phyloP scores from a whole-genome alignment of 805 yeast species.

The Monosporozyma aerobia region DNA sequence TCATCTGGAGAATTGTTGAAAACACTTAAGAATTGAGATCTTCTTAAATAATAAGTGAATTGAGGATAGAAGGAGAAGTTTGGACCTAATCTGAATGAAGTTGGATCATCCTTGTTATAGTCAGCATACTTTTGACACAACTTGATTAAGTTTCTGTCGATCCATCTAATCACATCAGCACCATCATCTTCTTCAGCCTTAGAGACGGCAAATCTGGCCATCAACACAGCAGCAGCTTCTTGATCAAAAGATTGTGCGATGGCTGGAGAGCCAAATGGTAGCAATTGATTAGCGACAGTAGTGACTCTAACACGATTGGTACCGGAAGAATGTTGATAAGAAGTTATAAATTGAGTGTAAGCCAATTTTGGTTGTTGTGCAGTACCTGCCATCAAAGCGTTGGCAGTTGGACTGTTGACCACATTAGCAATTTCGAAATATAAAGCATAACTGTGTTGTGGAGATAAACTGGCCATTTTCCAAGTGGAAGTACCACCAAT shows the following conservation, averaged over 20 bases:
- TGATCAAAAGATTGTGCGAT: conserved; percentile 77
- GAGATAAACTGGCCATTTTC: conserved; percentile 76
- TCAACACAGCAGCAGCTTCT: conserved; percentile 93
- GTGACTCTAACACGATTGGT: conserved; percentile 84
- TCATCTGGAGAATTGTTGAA: conserved; percentile 98
- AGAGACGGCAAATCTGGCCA: conserved; percentile 84
- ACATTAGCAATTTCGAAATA: conserved; percentile 69
- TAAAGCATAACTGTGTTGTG: conserved; percentile 79
- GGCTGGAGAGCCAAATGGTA: conserved; percentile 47
- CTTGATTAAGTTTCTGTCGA: conserved; percentile 82
- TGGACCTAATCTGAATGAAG: conserved; percentile 72
- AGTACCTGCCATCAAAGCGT: conserved; percentile 1
- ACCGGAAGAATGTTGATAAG: conserved; percentile 94
- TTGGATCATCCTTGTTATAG: conserved; percentile 77
- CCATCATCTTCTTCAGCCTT: conserved; percentile 79
- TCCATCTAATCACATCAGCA: conserved; percentile 89
- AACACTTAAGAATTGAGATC: conserved; percentile 91
- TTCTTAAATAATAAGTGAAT: conserved; percentile 87
- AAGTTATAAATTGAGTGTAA: conserved; percentile 77
- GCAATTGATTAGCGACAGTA: conserved; percentile 52
- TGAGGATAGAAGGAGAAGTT: conserved; percentile 88
- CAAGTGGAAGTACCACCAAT: conserved; percentile 87
- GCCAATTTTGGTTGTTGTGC: conserved; percentile 30
- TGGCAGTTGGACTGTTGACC: conserved; percentile 7
- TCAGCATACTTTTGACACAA: conserved; percentile 91